Evolutionary conservation across 164 flowering plant species (phyloP).

Genomic region (Vitis labrusca): DNA sequence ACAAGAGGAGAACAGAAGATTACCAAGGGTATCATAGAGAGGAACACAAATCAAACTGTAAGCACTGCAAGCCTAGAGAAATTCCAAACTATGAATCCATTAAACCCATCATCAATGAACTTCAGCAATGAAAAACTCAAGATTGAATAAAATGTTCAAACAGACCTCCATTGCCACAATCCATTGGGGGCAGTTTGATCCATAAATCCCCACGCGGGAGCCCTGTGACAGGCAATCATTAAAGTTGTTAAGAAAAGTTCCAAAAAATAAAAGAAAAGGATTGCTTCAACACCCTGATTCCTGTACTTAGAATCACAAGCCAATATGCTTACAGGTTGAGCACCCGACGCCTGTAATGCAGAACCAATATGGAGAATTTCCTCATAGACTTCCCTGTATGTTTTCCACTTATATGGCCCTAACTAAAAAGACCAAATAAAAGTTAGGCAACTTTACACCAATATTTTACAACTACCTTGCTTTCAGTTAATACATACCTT

Average conservation of each 20-base stretch:
- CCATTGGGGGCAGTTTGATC: slow-evolving; percentile 95
- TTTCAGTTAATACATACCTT: slow-evolving; percentile 46
- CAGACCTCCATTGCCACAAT: slow-evolving; percentile 92
- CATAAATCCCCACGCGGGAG: slow-evolving; percentile 79
- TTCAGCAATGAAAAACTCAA: background rate
- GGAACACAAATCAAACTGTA: slow-evolving; percentile 90
- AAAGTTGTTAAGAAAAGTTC: background rate
- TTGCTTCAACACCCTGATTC: background rate
- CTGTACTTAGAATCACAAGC: too few species aligned
- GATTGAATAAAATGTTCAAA: slow-evolving; percentile 3
- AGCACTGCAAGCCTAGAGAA: slow-evolving; percentile 76
- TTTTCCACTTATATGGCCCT: slow-evolving; percentile 89
- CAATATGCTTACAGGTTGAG: slow-evolving; percentile 68
- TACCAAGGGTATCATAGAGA: slow-evolving; percentile 95
- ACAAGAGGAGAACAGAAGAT: slow-evolving; percentile 3
- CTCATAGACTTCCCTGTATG: slow-evolving; percentile 76
- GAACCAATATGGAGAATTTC: slow-evolving; percentile 76
- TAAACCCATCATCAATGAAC: background rate
- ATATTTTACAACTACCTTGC: background rate
- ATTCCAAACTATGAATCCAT: slow-evolving; percentile 1
- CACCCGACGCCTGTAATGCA: slow-evolving; percentile 75
- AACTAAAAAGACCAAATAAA: slow-evolving; percentile 37
- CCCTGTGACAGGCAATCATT: slow-evolving; percentile 45
- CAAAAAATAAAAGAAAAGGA: background rate
- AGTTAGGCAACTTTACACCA: background rate